Evolutionary conservation across 2,329 filamentous ascomycete species (phyloP), one percentile per base, ranked within the genome.

Genomic region (Aureobasidium sp.): DNA sequence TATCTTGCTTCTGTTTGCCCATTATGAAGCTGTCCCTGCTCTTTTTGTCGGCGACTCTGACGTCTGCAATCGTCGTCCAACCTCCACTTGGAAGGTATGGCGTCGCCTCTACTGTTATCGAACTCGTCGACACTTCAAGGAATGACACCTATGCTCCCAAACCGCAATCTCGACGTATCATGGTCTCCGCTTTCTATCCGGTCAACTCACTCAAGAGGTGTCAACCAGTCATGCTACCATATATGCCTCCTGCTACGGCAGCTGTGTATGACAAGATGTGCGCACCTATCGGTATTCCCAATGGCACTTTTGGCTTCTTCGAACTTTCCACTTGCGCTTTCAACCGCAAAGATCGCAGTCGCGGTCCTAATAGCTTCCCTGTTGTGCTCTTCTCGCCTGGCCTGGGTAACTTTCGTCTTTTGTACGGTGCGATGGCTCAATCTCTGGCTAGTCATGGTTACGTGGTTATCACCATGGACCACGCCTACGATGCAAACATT

Each of bases 391-490:
- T 83, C 47, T 78, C 77, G 0, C 75, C 79, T 1, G 81, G 78
- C 3, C 71, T 75, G 34, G 76, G 75, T 3, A 74, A 74, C 5
- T 75, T 76, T 0, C 71, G 79, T 0, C 66, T 78, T 0, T 49
- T 79, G 1, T 79, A 83, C 65, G 73, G 69, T 4, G 74, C 73
- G 5, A 72, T 78, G 62, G 77, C 78, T 1, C 73, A 74, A 2
- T 75, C 77, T 3, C 70, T 83, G 3, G 77, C 79, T 0, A 78
- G 76, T 16, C 70, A 75, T 6, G 80, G 80, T 0, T 78, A 75
- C 53, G 70, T 75, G 0, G 77, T 83, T 2, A 69, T 81, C 13
- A 70, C 78, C 0, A 69, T 83, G 29, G 81, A 83, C 61, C 80
- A 82, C 55, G 74, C 80, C 0, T 76, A 78, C 52, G 79, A 82